A percentile compares a stretch with the other conserved stretches of the same genome.
These are phyloP conservation scores for Arachnopeziza araneosa DNA, from an alignment of 2,329 filamentous ascomycete genomes.

Conservation along the genomic window DNA sequence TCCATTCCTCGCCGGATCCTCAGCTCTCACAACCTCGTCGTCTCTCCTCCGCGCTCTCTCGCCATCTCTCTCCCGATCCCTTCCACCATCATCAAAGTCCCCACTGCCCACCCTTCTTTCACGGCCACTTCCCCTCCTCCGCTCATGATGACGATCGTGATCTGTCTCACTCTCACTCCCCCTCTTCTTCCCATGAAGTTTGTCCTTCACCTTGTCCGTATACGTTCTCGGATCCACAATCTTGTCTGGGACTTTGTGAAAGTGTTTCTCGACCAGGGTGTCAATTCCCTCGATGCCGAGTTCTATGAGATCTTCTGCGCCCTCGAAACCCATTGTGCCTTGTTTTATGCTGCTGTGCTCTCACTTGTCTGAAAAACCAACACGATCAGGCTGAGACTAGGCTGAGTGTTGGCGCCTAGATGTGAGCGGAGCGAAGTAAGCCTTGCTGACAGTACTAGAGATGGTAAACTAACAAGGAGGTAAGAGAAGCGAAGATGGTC, in stretches of 20 bases:
- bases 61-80: not conserved
- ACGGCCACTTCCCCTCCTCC: not conserved
- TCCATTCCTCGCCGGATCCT: not conserved
- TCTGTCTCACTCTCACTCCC: not conserved
- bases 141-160: not conserved
- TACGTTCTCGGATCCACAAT: conserved; percentile 2
- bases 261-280: conserved; percentile 17
- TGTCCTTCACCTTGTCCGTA: not conserved
- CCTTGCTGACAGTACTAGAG: too few relatives aligned
- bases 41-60: not conserved
- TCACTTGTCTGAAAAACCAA: too few relatives aligned
- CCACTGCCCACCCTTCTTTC: not conserved
- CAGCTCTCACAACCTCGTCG: not conserved
- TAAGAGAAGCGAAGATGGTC: too few relatives aligned
- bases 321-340: not conserved
- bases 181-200: not conserved
- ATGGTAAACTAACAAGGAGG: too few relatives aligned
- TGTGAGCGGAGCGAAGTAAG: too few relatives aligned
- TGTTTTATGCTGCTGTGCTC: too few relatives aligned
- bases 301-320: conserved; percentile 6
- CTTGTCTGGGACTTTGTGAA: conserved; percentile 6
- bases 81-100: not conserved
- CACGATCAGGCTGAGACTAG: too few relatives aligned
- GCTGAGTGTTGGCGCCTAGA: too few relatives aligned
- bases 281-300: conserved; percentile 12